Percentiles rank a stretch among this genome's conserved stretches.
These are phyloP conservation scores for Stephanodiscus minutulus DNA, from an alignment of 108 stramenopile genomes.

Conservation along the genomic window DNA sequence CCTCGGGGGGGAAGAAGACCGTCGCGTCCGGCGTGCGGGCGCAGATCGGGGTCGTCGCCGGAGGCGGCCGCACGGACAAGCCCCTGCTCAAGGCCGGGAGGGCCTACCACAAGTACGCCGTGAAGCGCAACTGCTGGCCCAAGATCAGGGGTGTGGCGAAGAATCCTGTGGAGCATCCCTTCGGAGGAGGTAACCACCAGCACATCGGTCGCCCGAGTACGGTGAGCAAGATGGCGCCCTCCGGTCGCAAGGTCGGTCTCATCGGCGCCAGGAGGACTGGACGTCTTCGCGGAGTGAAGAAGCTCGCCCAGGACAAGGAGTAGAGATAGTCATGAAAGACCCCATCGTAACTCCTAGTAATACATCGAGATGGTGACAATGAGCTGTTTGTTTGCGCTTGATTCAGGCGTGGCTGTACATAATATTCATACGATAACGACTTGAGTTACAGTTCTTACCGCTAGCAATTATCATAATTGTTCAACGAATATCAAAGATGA, in stretches of 20 bases:
- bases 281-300: conserved; percentile 98
- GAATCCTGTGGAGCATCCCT: conserved; percentile 99
- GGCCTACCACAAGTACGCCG: conserved; percentile 99
- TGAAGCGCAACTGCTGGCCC: conserved; percentile 99
- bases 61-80: conserved; percentile 99
- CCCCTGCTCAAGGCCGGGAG: conserved; percentile 99
- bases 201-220: conserved; percentile 99
- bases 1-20: conserved; percentile 99
- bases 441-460: no score
- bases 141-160: conserved; percentile 99
- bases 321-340: no score
- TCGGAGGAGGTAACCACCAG: conserved; percentile 99
- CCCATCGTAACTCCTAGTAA: no score
- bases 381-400: no score
- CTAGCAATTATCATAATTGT: no score
- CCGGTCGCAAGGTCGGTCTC: conserved; percentile 98
- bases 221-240: conserved; percentile 81
- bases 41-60: conserved; percentile 98
- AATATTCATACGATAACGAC: no score
- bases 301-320: conserved; percentile 92
- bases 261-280: conserved; percentile 99
- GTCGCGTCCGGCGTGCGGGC: conserved; percentile 91
- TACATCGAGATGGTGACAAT: no score
- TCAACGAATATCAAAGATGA: no score
- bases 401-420: no score